phyloP scores from a whole-genome alignment of 2,329 filamentous ascomycete species.

The Aspergillus pseudotamarii region DNA sequence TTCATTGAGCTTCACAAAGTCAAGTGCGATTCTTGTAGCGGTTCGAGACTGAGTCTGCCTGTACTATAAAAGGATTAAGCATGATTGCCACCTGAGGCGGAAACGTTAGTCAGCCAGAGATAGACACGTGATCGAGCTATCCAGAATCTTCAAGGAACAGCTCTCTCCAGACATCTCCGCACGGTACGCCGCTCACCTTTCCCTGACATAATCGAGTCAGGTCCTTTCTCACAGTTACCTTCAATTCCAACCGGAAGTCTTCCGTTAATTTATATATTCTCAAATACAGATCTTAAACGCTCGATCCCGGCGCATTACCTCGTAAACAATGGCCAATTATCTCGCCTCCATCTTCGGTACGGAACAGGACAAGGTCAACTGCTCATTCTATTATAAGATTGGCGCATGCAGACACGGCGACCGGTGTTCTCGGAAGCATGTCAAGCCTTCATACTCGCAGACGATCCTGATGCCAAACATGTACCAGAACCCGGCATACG shows the following conservation, averaged over 20 bases:
- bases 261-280: too few relatives aligned
- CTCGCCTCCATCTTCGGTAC: slow-evolving; percentile 99
- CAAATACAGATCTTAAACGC: background rate
- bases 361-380: slow-evolving; percentile 99
- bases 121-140: slow-evolving; percentile 30
- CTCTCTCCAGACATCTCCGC: slow-evolving; percentile 11
- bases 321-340: slow-evolving; percentile 84
- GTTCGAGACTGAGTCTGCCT: background rate
- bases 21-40: background rate
- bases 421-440: slow-evolving; percentile 96
- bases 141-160: slow-evolving; percentile 39
- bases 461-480: slow-evolving; percentile 98
- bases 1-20: background rate
- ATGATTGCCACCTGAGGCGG: slow-evolving; percentile 21
- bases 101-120: slow-evolving; percentile 31
- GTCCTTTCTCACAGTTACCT: background rate
- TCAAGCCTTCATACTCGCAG: slow-evolving; percentile 97
- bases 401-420: slow-evolving; percentile 98
- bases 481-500: slow-evolving; percentile 98
- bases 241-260: background rate
- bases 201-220: background rate
- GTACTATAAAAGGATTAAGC: background rate
- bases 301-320: background rate
- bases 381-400: slow-evolving; percentile 99
- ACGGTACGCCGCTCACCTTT: slow-evolving; percentile 8